A percentile compares a stretch with the other conserved stretches of the same genome.
Conservation (phyloP, 1,284 basidiomycete species). For the Inonotus hispidus region DNA sequence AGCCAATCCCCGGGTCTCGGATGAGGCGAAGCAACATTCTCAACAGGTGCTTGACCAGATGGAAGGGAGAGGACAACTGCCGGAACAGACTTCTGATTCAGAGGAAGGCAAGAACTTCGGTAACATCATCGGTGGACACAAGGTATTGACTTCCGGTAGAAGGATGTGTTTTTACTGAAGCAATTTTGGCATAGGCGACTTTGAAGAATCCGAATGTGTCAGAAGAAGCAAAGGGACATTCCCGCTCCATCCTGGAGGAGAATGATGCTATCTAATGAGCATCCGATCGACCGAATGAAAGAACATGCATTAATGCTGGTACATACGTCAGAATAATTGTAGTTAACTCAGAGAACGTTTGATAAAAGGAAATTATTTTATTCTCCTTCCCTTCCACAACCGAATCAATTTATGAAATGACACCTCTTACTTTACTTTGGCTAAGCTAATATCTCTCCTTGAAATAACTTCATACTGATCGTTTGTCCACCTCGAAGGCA, state of each 20-base stretch:
- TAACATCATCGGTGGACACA: constrained; percentile 24
- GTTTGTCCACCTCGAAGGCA: no score
- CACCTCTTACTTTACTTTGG: no score
- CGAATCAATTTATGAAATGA: no score
- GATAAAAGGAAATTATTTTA: no score
- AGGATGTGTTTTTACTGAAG: background rate
- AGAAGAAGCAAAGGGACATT: constrained; percentile 27
- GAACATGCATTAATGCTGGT: background rate
- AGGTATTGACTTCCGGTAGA: no score
- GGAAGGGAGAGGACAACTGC: constrained; percentile 20
- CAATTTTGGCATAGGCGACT: constrained; percentile 6
- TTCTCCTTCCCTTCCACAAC: no score
- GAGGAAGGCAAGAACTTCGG: constrained; percentile 17
- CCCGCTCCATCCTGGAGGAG: constrained; percentile 23
- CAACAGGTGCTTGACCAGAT: constrained; percentile 39
- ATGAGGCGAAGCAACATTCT: constrained; percentile 46
- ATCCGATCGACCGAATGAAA: background rate
- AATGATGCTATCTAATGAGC: constrained; percentile 11
- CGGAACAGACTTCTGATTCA: background rate
- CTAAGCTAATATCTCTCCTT: no score
- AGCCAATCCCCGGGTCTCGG: constrained; percentile 44
- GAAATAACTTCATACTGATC: no score
- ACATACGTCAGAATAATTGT: no score
- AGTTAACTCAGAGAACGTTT: no score
- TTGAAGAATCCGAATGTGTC: constrained; percentile 26